These are phyloP conservation scores for Camillea tinctor DNA, from an alignment of 2,329 filamentous ascomycete species.

Conservation along the genomic window DNA sequence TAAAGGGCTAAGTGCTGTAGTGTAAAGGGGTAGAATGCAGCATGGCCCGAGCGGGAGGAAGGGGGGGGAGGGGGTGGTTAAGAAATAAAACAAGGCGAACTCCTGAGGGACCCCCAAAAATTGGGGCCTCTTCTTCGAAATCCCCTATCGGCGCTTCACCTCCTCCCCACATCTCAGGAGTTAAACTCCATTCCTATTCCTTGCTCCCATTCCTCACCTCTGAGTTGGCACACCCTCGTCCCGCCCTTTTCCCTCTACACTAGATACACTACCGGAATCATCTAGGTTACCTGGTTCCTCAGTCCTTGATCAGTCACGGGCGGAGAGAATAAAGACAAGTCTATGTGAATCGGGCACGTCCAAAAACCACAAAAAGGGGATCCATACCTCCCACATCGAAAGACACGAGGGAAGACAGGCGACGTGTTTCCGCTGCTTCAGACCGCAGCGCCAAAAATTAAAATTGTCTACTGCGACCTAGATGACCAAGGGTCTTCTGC, in stretches of 20 bases:
- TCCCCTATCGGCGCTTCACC: neutral
- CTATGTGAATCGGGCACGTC: neutral
- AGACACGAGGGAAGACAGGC: neutral
- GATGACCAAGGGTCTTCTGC: constrained; percentile 6
- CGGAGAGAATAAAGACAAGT: neutral
- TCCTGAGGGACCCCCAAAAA: neutral
- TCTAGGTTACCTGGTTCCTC: neutral
- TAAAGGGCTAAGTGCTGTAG: neutral
- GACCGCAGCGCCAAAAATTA: constrained; percentile 23
- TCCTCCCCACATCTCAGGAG: neutral
- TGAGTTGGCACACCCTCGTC: neutral
- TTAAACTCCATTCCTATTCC: neutral
- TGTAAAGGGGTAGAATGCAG: too few species aligned
- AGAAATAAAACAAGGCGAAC: neutral
- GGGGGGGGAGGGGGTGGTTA: neutral
- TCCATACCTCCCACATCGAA: neutral
- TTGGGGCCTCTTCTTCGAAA: neutral
- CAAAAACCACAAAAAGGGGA: neutral
- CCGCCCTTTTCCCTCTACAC: neutral
- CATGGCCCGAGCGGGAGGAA: too few species aligned
- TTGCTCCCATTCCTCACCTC: neutral
- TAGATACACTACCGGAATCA: neutral
- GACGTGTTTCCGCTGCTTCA: neutral
- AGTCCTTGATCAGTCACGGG: neutral
- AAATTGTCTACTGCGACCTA: constrained; percentile 23